A percentile compares a stretch with the other conserved stretches of the same genome.
These are phyloP conservation scores for Paramarasmius palmivorus DNA, from an alignment of 1,284 basidiomycete genomes.

Conservation along the genomic window DNA sequence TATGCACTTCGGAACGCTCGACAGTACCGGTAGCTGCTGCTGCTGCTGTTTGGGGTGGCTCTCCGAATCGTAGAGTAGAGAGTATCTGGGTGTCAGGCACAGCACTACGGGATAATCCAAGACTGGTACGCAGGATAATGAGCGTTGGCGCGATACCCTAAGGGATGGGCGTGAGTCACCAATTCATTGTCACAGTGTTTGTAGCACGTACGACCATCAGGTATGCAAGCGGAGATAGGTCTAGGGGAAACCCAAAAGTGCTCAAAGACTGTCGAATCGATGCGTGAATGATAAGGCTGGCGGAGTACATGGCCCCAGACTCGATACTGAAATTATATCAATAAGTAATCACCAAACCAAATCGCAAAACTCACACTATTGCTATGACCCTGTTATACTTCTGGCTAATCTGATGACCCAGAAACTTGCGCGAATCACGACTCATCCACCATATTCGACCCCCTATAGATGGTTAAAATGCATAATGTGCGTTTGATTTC, in stretches of 20 bases:
- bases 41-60: no score
- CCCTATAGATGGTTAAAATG: not conserved
- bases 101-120: no score
- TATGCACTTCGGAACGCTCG: no score
- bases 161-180: no score
- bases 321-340: not conserved
- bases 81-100: no score
- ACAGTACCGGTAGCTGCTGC: no score
- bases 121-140: no score
- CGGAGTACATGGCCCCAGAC: constrained; percentile 3
- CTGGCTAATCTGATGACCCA: not conserved
- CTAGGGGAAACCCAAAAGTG: not conserved
- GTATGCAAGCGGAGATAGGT: not conserved
- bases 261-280: not conserved
- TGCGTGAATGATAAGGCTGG: not conserved
- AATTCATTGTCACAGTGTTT: not conserved
- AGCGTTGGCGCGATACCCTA: no score
- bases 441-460: constrained; percentile 7
- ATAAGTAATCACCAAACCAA: not conserved
- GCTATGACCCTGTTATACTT: constrained; percentile 1
- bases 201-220: not conserved
- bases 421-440: not conserved
- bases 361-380: not conserved
- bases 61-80: no score
- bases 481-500: not conserved